Evolutionary conservation across 2,329 filamentous ascomycete species (phyloP).

Genomic region (Westerdykella aurantiaca): DNA sequence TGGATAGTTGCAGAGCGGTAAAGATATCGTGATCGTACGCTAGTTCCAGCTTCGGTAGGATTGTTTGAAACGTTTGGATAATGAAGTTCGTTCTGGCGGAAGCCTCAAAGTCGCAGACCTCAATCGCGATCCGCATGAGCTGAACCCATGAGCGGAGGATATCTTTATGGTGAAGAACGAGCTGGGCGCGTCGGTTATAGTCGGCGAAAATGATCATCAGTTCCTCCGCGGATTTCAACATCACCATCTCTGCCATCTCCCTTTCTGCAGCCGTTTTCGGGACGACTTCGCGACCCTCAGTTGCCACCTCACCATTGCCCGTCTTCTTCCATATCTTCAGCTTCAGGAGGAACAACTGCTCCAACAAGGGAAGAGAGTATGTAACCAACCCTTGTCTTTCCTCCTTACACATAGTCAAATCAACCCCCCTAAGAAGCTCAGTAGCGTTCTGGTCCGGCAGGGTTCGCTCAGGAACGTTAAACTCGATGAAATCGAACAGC

Average conservation of each 20-base stretch:
- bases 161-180: constrained; percentile 53
- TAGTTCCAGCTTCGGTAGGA: constrained; percentile 79
- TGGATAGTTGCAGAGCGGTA: constrained; percentile 70
- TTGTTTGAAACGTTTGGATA: constrained; percentile 77
- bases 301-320: constrained; percentile 34
- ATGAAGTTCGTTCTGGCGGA: constrained; percentile 70
- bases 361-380: constrained; percentile 65
- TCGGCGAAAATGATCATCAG: constrained; percentile 57
- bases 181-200: constrained; percentile 57
- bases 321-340: constrained; percentile 55
- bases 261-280: constrained; percentile 50
- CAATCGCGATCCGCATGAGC: constrained; percentile 74
- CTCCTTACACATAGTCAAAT: constrained; percentile 58
- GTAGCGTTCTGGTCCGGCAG: constrained; percentile 47
- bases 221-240: constrained; percentile 47
- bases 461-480: constrained; percentile 47
- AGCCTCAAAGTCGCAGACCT: constrained; percentile 72
- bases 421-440: constrained; percentile 58
- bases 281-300: constrained; percentile 12
- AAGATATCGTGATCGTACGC: constrained; percentile 63
- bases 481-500: constrained; percentile 82
- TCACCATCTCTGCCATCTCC: constrained; percentile 37
- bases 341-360: constrained; percentile 67
- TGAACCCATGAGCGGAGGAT: constrained; percentile 81
- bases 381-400: constrained; percentile 53